Percentiles rank a stretch among this genome's conserved stretches.
Evolutionary conservation across 2,329 filamentous ascomycete species (phyloP).

Genomic region (Stylonectria norvegica): DNA sequence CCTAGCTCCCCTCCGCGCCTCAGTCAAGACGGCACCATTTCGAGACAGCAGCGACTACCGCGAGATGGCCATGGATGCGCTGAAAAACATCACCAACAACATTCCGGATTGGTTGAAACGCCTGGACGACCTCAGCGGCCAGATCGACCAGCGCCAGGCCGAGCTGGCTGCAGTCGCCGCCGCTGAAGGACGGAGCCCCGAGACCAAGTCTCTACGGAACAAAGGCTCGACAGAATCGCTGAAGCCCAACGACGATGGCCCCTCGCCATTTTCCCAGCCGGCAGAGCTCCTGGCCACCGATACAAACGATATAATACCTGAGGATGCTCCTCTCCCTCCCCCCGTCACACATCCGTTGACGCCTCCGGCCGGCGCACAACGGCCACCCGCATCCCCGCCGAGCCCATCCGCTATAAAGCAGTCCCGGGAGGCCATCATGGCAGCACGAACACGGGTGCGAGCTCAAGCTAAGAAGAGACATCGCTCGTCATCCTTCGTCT

Average conservation of each 20-base stretch:
- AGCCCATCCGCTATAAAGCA: slow-evolving; percentile 31
- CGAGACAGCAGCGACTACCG: slow-evolving; percentile 27
- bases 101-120: slow-evolving; percentile 59
- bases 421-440: slow-evolving; percentile 43
- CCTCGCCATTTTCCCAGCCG: slow-evolving; percentile 19
- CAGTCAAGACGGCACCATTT: slow-evolving; percentile 28
- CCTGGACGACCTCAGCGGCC: slow-evolving; percentile 57
- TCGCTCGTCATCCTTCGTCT: slow-evolving; percentile 51
- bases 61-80: slow-evolving; percentile 51
- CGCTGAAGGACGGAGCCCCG: slow-evolving; percentile 23
- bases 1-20: slow-evolving; percentile 29
- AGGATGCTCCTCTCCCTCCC: too few relatives aligned
- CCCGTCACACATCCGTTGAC: slow-evolving; percentile 10
- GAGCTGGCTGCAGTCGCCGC: slow-evolving; percentile 52
- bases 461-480: slow-evolving; percentile 49
- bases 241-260: slow-evolving; percentile 45
- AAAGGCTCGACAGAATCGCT: slow-evolving; percentile 54
- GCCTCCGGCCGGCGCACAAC: slow-evolving; percentile 27
- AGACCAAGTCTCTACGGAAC: slow-evolving; percentile 45
- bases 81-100: slow-evolving; percentile 52
- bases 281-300: slow-evolving; percentile 14
- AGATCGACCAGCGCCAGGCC: slow-evolving; percentile 59
- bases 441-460: slow-evolving; percentile 39
- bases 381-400: slow-evolving; percentile 13
- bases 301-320: slow-evolving; percentile 14